Percentiles rank a stretch among this genome's conserved stretches.
phyloP scores from a whole-genome alignment of 2,329 filamentous ascomycete genomes.

The Cordyceps farinosa region DNA sequence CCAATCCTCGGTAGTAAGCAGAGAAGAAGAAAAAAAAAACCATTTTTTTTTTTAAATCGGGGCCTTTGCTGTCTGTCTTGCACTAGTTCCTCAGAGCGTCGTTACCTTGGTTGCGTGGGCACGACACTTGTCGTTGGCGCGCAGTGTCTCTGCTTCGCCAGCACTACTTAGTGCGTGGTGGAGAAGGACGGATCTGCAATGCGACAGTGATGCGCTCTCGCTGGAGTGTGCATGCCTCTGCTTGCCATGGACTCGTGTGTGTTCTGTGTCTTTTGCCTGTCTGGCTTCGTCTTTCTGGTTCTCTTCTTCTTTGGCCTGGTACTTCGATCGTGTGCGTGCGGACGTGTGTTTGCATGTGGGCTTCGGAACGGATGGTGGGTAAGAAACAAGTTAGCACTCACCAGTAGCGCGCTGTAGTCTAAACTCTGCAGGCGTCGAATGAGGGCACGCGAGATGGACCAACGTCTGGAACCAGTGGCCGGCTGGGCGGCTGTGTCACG shows the following conservation, averaged over 20 bases:
- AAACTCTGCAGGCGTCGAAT: slow-evolving; percentile 8
- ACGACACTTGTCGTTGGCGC: slow-evolving; percentile 10
- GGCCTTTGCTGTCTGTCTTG: background rate
- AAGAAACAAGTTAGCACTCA: slow-evolving; percentile 18
- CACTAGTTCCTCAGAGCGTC: background rate
- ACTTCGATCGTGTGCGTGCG: background rate
- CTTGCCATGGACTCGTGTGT: background rate
- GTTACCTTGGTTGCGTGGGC: background rate
- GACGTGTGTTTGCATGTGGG: slow-evolving; percentile 4
- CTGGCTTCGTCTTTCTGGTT: background rate
- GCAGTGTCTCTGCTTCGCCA: slow-evolving; percentile 1
- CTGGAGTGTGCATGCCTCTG: slow-evolving; percentile 1
- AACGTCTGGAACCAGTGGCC: background rate
- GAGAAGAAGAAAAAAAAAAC: background rate
- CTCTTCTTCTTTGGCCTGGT: background rate
- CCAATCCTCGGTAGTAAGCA: background rate
- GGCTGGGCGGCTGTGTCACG: background rate
- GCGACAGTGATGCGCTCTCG: background rate
- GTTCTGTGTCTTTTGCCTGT: background rate
- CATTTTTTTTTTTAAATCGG: background rate
- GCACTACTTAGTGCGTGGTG: background rate
- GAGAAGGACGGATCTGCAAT: background rate
- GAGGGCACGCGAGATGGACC: background rate
- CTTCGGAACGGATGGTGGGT: slow-evolving; percentile 6
- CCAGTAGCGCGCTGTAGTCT: slow-evolving; percentile 1